Base-by-base conservation (phyloP, 495 filamentous ascomycete genomes). In the Mycothermus thermophilus region DNA sequence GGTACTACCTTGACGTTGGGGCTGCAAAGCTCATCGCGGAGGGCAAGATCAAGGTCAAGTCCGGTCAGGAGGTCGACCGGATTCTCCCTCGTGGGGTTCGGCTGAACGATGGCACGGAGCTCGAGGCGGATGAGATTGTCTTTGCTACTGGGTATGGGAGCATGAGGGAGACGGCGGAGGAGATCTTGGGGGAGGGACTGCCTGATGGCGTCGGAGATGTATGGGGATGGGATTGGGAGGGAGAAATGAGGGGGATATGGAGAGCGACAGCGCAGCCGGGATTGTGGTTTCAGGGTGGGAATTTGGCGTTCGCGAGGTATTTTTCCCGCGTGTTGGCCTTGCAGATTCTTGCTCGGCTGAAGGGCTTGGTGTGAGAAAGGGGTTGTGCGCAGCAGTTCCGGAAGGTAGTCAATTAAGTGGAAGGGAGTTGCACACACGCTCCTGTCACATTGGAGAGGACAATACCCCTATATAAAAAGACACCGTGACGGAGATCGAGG, bases 221-320 rank as follows among this genome's bases (percentile, higher is more conserved):
- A 24, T 93, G 84, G 83, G 83, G 80, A 0, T 71, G 80, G 40
- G 70, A 90, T 39, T 62, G 72, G 15, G 80, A 88, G 49, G 84
- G 83, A 5, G 84, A 92, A 59, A 62, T 74, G 48, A 66, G 64
- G 8, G 67, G 62, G 2, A 81, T 92, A 44, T 93, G 81, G 82
- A 64, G 69, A 4, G 60, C 49, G 27, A 78, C 64, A 12, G 80
- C 80, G 0, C 80, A 86, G 44, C 76, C 76, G 0, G 79, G 80
- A 0, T 74, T 88, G 35, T 93, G 82, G 82, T 78, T 82, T 50
- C 80, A 85, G 60, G 84, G 82, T 0, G 84, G 84, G 0, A 88
- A 83, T 56, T 51, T 90, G 16, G 79, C 78, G 10, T 46, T 87
- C 37, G 77, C 74, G 33, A 66, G 85, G 40, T 84, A 78, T 42